Evolutionary conservation across 1,139 yeast species (phyloP).

Genomic region (Lodderomyces theae): DNA sequence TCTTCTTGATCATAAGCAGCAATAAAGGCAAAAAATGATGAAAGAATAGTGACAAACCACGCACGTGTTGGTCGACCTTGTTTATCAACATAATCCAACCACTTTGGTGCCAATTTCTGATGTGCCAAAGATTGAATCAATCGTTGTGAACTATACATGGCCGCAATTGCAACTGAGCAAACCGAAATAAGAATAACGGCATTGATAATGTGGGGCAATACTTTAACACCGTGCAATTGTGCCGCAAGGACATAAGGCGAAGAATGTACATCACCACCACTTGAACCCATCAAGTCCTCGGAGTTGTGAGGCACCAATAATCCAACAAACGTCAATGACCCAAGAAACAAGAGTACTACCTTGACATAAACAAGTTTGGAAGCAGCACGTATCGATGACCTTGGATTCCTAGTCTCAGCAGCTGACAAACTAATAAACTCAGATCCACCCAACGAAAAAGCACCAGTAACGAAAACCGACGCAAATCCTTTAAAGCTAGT

Average conservation of each 20-base stretch:
- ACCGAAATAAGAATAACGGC: conserved; percentile 33
- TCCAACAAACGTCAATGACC: conserved; percentile 29
- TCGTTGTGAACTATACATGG: conserved; percentile 35
- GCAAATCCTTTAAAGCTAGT: conserved; percentile 27
- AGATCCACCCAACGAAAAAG: conserved; percentile 25
- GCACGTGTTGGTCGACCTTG: conserved; percentile 37
- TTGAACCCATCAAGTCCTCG: conserved; percentile 19
- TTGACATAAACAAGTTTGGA: conserved; percentile 37
- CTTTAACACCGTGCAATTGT: conserved; percentile 28
- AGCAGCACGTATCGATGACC: conserved; percentile 31
- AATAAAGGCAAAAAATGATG: conserved; percentile 22
- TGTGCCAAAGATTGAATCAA: conserved; percentile 36
- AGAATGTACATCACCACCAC: conserved; percentile 26
- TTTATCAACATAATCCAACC: conserved; percentile 31
- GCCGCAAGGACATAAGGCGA: conserved; percentile 44
- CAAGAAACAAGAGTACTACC: conserved; percentile 31
- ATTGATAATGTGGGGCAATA: conserved; percentile 31
- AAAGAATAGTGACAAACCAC: conserved; percentile 16
- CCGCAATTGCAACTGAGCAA: conserved; percentile 34
- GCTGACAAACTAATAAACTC: conserved; percentile 36
- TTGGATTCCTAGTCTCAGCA: conserved; percentile 32
- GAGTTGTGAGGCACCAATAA: conserved; percentile 30
- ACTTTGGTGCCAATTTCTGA: conserved; percentile 30
- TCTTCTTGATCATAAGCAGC: conserved; percentile 23
- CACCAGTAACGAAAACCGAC: conserved; percentile 26